Evolutionary conservation across 805 yeast species (phyloP), one percentile per base, ranked within the genome.

Genomic region (Yamadazyma nakazawae): DNA sequence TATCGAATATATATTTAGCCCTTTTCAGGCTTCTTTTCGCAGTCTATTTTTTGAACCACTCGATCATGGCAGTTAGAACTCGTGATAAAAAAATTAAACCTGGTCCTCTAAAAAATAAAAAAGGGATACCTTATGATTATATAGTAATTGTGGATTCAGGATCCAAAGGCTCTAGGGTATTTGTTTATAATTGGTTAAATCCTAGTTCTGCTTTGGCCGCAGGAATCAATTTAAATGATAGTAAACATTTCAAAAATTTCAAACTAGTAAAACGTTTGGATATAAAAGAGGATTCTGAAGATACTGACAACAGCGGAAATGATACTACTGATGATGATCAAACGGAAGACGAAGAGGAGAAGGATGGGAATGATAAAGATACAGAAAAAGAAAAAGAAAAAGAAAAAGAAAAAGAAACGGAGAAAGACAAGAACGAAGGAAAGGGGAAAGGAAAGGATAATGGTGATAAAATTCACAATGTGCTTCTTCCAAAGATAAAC

Each of bases 91-190:
- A 34, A 13, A 41, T 41, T 18, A 32, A 47, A 57, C 8, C 34
- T 11, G 76, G 75, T 2, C 72, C 74, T 0, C 52, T 75, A 2
- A 58, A 59, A 25, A 72, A 75, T 43, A 54, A 59, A 2, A 59
- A 70, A 1, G 77, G 76, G 2, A 61, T 75, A 1, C 84, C 85
- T 0, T 79, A 76, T 48, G 81, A 82, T 58, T 82, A 81, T 57
- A 75, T 82, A 2, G 72, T 82, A 2, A 70, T 82, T 4, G 75
- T 82, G 2, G 88, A 82, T 59, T 79, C 86, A 1, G 88, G 88
- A 0, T 80, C 86, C 2, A 80, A 74, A 47, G 88, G 88, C 0
- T 76, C 85, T 0, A 59, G 88, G 16, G 85, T 82, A 0, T 80
- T 71, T 53, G 72, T 82, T 1, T 82, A 82, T 62, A 70, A 75